Evolutionary conservation across 139 green algal species (phyloP), one percentile per base, ranked within the genome.

Genomic region (Pseudopediastrum boryanum): DNA sequence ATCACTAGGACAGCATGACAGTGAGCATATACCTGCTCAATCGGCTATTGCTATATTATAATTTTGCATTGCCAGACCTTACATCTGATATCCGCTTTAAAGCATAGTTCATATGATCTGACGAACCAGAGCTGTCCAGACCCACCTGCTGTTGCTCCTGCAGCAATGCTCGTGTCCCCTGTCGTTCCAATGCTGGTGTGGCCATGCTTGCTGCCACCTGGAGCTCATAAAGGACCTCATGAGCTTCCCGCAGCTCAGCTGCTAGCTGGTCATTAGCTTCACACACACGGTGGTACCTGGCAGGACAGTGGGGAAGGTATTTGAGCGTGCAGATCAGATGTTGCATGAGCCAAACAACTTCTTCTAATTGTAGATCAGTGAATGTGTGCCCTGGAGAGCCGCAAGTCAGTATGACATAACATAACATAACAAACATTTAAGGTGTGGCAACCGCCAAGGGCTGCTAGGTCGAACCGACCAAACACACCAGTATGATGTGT

Each of bases 221-320:
- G 27, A 78, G n/a, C 27, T 78, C 71, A 31, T 70, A 78, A 27
- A 78, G 42, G 2, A 56, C 38, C 56, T 78, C 71, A 70, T 78
- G 71, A 9, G 71, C 71, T 41, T 78, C 71, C 54, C 69, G 68
- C 21, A 78, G 41, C 52, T 78, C 54, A 2, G n/a, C 19, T 29
- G 71, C 54, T 19, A 78, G 71, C 39, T 69, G 71, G 35, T 78
- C 54, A 46, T 78, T 78, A 7, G 54, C 38, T 12, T 27, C 44
- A 31, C 41, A 27, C 2, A 78, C 54, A 27, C 51, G 36, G 5
- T 48, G 51, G 33, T 78, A 78, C 56, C 71, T 78, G 54, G 13
- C 13, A 16, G 13, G 16, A 16, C 46, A 56, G 46, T 16, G 46
- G 46, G 46, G 13, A 56, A n/a, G n/a, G n/a, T n/a, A n/a, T n/a